Evolutionary conservation across 2,329 filamentous ascomycete species (phyloP).

Genomic region (Sphaerostilbella broomeana): DNA sequence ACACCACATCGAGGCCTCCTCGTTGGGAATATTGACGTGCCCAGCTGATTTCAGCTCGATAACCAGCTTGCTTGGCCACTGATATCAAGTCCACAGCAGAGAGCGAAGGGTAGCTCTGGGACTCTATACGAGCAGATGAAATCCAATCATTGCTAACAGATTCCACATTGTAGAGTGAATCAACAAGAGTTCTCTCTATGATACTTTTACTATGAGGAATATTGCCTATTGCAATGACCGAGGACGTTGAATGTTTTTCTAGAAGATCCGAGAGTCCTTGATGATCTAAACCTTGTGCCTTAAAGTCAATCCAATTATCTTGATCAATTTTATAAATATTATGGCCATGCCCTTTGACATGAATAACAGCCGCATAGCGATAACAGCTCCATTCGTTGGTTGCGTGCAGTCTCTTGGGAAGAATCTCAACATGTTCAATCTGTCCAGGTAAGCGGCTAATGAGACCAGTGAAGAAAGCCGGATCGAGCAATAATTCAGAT

Average conservation of each 20-base stretch:
- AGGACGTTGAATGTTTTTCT: neutral
- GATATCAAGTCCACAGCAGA: constrained; percentile 16
- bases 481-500: constrained; percentile 20
- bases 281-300: constrained; percentile 4
- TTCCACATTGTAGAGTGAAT: constrained; percentile 7
- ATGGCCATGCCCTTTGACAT: neutral
- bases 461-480: constrained; percentile 20
- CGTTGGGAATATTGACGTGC: constrained; percentile 31
- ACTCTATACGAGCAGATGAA: neutral
- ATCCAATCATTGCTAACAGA: constrained; percentile 13
- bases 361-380: constrained; percentile 5
- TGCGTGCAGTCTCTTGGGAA: constrained; percentile 5
- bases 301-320: constrained; percentile 19
- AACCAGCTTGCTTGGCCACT: constrained; percentile 31
- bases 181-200: constrained; percentile 20
- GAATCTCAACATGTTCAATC: constrained; percentile 5
- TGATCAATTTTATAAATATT: constrained; percentile 8
- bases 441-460: constrained; percentile 11
- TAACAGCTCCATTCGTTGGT: constrained; percentile 6
- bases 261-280: constrained; percentile 13
- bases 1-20: constrained; percentile 23
- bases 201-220: constrained; percentile 26
- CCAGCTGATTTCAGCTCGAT: constrained; percentile 39
- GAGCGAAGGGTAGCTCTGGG: constrained; percentile 8
- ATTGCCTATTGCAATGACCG: constrained; percentile 17